Conservation (phyloP, 1,139 yeast species). For the Dujonia santamariae region DNA sequence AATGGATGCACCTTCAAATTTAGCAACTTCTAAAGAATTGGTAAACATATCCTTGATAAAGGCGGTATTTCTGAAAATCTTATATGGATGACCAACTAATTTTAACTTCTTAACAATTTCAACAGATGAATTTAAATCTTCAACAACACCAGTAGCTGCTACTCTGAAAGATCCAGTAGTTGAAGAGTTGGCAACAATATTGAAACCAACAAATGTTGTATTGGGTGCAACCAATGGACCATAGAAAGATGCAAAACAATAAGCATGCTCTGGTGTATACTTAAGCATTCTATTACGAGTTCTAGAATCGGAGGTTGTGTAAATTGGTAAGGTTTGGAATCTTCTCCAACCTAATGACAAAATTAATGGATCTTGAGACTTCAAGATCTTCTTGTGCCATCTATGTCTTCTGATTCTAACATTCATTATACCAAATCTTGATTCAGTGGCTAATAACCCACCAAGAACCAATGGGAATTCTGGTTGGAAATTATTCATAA, state of each 20-base stretch:
- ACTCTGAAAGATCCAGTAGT: constrained; percentile 91
- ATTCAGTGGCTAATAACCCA: constrained; percentile 85
- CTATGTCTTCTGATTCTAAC: constrained; percentile 96
- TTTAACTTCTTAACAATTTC: constrained; percentile 96
- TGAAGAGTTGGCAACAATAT: constrained; percentile 75
- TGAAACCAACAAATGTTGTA: constrained; percentile 95
- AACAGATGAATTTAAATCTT: constrained; percentile 83
- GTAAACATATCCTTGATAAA: constrained; percentile 96
- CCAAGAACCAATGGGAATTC: constrained; percentile 84
- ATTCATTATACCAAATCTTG: constrained; percentile 88
- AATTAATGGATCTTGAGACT: constrained; percentile 93
- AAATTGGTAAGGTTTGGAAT: constrained; percentile 93
- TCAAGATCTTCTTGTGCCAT: constrained; percentile 96
- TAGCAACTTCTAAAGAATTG: constrained; percentile 90
- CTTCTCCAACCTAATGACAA: constrained; percentile 97
- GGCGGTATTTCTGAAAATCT: constrained; percentile 93
- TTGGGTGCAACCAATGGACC: constrained; percentile 98
- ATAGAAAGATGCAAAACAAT: constrained; percentile 92
- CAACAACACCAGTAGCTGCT: constrained; percentile 96
- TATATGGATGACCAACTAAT: constrained; percentile 91
- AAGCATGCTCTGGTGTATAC: constrained; percentile 97
- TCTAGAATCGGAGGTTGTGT: constrained; percentile 95
- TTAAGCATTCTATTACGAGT: constrained; percentile 97
- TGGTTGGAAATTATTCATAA: constrained; percentile 83
- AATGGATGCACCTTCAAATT: constrained; percentile 96